Evolutionary conservation across 768 basidiomycete species (phyloP), one percentile per base, ranked within the genome.

Genomic region (Leccinum disarticulatum): DNA sequence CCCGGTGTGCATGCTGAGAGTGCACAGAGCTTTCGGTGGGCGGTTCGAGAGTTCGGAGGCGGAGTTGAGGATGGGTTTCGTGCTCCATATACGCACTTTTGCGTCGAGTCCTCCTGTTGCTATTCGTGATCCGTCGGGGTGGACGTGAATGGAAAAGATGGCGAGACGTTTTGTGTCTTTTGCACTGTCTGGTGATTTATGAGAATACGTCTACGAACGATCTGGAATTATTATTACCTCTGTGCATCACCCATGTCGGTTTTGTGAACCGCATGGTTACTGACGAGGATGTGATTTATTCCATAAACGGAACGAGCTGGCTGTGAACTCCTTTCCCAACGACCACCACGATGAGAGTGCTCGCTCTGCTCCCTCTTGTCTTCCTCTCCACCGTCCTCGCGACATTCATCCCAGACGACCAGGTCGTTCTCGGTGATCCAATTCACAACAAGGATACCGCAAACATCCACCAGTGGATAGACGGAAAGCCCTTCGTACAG

Each of bases 101-200:
- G 93, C 90, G 73, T 99, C 96, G 56, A 99, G 81, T 2, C 95
- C 95, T 30, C 95, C 97, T 1, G 96, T 99, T n/a, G 97, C 96
- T 65, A 99, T 89, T 17, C 96, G 85, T 19, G 93, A 94, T 62
- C 92, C 92, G 68, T 99, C 96, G 0, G 96, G 96, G 67, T 98
- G 95, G 10, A 97, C 93, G 65, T 93, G 89, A 19, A 96, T 84
- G 8, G 93, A 91, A 79, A 94, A 98, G 65, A 98, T 95, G 22
- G 93, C 88, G 22, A 89, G 79, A 48, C 86, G 82, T 66, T 93
- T 93, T 55, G 74, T 68, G 48, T 71, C 73, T 59, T 87, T 90
- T 22, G 77, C 71, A 27, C 70, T 74, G 55, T 82, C 80, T 81
- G 30, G 53, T 15, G 30, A 31, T 10, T 19, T 46, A 3, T 30